These are phyloP conservation scores for Aspergillus terreus DNA, from an alignment of 2,329 filamentous ascomycete species.

Conservation along the genomic window DNA sequence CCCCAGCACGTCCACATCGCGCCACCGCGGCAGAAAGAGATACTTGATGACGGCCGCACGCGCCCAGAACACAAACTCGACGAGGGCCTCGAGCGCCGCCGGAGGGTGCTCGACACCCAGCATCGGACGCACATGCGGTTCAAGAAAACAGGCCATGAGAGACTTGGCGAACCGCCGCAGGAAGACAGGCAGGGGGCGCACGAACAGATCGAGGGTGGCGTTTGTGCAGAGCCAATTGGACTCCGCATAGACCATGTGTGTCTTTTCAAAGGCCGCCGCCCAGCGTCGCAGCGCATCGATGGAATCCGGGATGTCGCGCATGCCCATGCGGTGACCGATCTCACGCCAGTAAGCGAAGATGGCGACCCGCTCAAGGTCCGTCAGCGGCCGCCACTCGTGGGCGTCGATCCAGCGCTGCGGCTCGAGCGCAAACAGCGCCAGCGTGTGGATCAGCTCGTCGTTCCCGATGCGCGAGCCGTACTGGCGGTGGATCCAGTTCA, in stretches of 20 bases:
- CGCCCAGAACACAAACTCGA: background rate
- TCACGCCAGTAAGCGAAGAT: conserved; percentile 4
- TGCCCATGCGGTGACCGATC: conserved; percentile 4
- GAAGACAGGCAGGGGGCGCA: background rate
- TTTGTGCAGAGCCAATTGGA: background rate
- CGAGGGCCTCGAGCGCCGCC: background rate
- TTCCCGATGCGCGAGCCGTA: conserved; percentile 3
- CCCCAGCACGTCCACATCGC: background rate
- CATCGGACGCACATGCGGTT: conserved; percentile 3
- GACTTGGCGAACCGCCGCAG: background rate
- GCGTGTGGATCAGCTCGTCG: conserved; percentile 6
- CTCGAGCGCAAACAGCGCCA: conserved; percentile 4
- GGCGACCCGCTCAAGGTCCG: conserved; percentile 2
- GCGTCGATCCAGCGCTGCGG: conserved; percentile 5
- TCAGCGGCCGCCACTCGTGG: conserved; percentile 2
- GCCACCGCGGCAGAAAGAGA: conserved; percentile 1
- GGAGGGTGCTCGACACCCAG: conserved; percentile 1
- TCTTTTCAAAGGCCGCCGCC: background rate
- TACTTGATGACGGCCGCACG: background rate
- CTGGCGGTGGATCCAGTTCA: conserved; percentile 7
- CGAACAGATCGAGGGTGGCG: conserved; percentile 4
- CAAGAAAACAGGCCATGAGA: background rate
- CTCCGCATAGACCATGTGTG: conserved; percentile 1
- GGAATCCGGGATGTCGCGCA: background rate
- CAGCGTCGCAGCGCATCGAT: background rate